Evolutionary conservation across 495 filamentous ascomycete genomes (phyloP).

Genomic region (Trichoderma orchidacearum): DNA sequence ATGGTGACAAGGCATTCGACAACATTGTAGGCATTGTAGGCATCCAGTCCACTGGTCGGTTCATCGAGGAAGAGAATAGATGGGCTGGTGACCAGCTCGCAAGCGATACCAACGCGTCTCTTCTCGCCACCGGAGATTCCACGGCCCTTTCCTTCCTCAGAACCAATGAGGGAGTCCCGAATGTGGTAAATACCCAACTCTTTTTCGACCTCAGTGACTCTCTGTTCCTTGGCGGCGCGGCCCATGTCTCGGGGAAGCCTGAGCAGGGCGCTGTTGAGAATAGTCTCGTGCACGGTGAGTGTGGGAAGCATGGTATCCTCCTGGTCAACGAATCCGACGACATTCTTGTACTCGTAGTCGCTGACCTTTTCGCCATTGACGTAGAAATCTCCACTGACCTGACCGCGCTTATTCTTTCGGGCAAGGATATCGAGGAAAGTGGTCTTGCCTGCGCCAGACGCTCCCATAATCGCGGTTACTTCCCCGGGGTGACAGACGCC

Average conservation of each 20-base stretch:
- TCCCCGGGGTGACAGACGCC: constrained; percentile 82
- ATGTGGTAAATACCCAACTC: constrained; percentile 90
- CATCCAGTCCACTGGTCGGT: constrained; percentile 88
- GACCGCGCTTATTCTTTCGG: constrained; percentile 90
- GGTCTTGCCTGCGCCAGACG: constrained; percentile 93
- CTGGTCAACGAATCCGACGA: constrained; percentile 95
- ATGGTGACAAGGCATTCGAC: constrained; percentile 91
- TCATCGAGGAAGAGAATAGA: constrained; percentile 97
- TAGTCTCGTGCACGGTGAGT: constrained; percentile 95
- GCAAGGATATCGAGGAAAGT: constrained; percentile 95
- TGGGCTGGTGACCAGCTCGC: constrained; percentile 92
- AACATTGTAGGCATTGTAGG: constrained; percentile 94
- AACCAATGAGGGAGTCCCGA: constrained; percentile 89
- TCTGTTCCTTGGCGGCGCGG: constrained; percentile 68
- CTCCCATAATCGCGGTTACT: constrained; percentile 95
- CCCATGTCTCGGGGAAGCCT: constrained; percentile 87
- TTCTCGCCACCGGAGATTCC: constrained; percentile 97
- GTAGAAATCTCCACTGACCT: constrained; percentile 69
- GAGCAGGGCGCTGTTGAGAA: constrained; percentile 83
- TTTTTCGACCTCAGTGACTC: constrained; percentile 83
- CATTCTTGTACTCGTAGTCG: constrained; percentile 76
- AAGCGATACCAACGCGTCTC: constrained; percentile 89
- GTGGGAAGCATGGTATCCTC: constrained; percentile 97
- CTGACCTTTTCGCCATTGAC: constrained; percentile 85
- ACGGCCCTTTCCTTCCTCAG: constrained; percentile 85